Evolutionary conservation across 192 early-diverging fungal species (phyloP).

Genomic region (Entomortierella parvispora): DNA sequence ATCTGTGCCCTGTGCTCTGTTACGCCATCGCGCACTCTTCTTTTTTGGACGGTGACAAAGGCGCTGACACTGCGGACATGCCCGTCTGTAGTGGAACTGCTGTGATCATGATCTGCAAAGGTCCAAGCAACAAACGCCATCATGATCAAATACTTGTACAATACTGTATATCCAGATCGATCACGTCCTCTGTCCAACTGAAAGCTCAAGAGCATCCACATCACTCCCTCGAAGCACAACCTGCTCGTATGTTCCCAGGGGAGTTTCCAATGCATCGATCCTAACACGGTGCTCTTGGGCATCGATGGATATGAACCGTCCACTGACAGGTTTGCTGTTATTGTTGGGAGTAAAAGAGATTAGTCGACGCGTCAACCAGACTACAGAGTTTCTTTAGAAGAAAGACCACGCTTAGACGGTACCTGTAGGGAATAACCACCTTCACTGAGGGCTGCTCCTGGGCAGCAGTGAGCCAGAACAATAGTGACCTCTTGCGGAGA

Average conservation of each 20-base stretch:
- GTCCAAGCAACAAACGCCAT: too few relatives aligned
- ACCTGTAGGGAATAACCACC: slow-evolving; percentile 53
- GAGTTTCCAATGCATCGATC: slow-evolving; percentile 58
- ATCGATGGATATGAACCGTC: slow-evolving; percentile 57
- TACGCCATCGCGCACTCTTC: too few relatives aligned
- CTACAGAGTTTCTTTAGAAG: not conserved
- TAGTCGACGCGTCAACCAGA: not conserved
- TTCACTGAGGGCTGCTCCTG: slow-evolving; percentile 32
- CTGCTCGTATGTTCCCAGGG: slow-evolving; percentile 59
- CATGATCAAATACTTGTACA: too few relatives aligned
- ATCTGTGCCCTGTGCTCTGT: too few relatives aligned
- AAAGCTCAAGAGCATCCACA: slow-evolving; percentile 49
- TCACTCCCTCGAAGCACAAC: slow-evolving; percentile 64
- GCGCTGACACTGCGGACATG: too few relatives aligned
- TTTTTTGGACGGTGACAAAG: too few relatives aligned
- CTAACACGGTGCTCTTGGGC: slow-evolving; percentile 60
- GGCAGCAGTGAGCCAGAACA: slow-evolving; percentile 59
- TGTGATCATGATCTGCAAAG: too few relatives aligned
- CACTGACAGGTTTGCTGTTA: slow-evolving; percentile 50
- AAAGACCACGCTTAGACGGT: not conserved
- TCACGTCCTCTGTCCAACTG: slow-evolving; percentile 10
- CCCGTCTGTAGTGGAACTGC: too few relatives aligned
- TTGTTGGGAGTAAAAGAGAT: not conserved
- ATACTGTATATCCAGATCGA: too few relatives aligned
- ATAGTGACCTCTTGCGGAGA: slow-evolving; percentile 56